These are phyloP conservation scores for Neophaeococcomyces aloes DNA, from an alignment of 2,329 filamentous ascomycete genomes.

Conservation along the genomic window DNA sequence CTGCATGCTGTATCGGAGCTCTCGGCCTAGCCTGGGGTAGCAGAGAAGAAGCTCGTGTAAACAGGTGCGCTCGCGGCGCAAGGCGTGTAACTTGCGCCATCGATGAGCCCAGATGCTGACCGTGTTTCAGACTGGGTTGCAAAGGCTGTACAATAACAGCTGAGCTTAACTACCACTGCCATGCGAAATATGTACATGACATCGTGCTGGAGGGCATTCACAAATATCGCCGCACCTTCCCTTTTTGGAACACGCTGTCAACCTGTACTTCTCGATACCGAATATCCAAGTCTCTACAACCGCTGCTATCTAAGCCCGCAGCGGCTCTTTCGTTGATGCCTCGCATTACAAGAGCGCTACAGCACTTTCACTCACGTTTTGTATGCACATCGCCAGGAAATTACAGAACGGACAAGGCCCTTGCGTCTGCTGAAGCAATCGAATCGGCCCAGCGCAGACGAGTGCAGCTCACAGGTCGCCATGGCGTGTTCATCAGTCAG, in stretches of 20 bases:
- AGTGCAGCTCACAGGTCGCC: no score
- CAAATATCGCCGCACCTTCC: constrained; percentile 4
- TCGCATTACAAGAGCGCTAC: no score
- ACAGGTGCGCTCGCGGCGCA: constrained; percentile 6
- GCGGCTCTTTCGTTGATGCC: no score
- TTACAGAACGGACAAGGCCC: no score
- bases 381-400: no score
- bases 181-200: no score
- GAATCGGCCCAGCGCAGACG: no score
- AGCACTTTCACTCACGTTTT: no score
- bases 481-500: no score
- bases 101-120: neutral
- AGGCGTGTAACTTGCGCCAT: constrained; percentile 2
- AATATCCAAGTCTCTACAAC: neutral
- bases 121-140: neutral
- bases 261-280: neutral
- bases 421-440: no score
- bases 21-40: neutral
- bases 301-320: no score
- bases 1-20: neutral
- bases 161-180: neutral
- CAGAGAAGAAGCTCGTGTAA: constrained; percentile 1
- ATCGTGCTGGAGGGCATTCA: no score
- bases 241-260: neutral
- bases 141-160: neutral